Evolutionary conservation across 805 yeast genomes (phyloP), one percentile per base, ranked within the genome.

Genomic region (Myxozyma nipponensis): DNA sequence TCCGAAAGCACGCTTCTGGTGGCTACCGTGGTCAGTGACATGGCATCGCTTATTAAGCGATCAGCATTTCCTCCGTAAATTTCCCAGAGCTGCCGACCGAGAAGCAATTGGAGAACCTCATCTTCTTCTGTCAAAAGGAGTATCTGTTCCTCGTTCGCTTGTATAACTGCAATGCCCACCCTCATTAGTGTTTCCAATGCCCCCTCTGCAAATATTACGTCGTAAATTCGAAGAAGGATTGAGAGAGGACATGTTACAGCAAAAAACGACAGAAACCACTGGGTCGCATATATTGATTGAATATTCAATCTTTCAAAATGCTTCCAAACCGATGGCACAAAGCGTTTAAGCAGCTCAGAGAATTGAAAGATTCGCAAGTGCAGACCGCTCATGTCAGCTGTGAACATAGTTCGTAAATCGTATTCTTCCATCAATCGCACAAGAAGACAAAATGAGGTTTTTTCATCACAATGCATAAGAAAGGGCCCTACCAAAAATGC

Each of bases 181-280:
- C 82, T 75, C 66, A 82, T 73, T 50, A 81, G 74, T 61, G 66
- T 75, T 62, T 69, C 74, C 65, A 82, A 77, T 64, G 66, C 75
- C 24, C 71, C 86, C 77, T 72, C 83, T 65, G 69, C 73, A 56
- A 66, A 72, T 64, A 70, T 76, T 61, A 68, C 69, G 68, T 71
- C 84, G 74, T 72, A 81, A 66, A 64, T 72, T 63, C 68, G 76
- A 56, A 71, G 75, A 61, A 67, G 72, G 71, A 68, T 78, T 58
- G 50, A 72, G 64, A 68, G 73, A 1, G 86, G 86, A n/a, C 81
- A 72, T 38, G 82, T 81, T 28, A 78, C 77, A 1, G 83, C 78
- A 56, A 73, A 75, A 53, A 80, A 75, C 0, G 83, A 77, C 42
- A 81, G 63, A 72, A 83, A 80, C 86, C 86, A 81, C 62, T 82